phyloP scores from a whole-genome alignment of 176 grass and related monocot species.

The Bolboschoenus planiculmis region DNA sequence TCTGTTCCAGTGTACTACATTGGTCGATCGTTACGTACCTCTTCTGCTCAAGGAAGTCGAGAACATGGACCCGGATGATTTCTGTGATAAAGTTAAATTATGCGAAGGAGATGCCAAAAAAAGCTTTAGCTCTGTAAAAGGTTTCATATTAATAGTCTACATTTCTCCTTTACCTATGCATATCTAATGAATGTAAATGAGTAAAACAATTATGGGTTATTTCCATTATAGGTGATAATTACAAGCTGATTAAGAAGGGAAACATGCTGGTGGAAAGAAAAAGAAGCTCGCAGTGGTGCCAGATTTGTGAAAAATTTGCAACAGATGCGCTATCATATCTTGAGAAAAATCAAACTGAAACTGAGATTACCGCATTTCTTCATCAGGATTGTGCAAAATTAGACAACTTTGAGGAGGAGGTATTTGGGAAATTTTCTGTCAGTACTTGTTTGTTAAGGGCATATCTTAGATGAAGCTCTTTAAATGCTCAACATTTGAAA shows the following conservation, averaged over 20 bases:
- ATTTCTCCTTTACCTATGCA: background rate
- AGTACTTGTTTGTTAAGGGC: background rate
- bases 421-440: conserved; percentile 12
- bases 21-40: conserved; percentile 18
- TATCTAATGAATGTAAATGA: background rate
- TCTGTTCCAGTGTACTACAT: conserved; percentile 18
- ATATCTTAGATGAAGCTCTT: background rate
- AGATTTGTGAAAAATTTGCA: conserved; percentile 56
- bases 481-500: background rate
- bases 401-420: conserved; percentile 42
- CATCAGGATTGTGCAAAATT: conserved; percentile 52
- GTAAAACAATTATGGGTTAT: background rate
- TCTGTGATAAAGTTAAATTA: conserved; percentile 18
- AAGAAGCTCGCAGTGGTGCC: conserved; percentile 40
- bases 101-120: conserved; percentile 8
- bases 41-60: conserved; percentile 16
- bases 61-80: background rate
- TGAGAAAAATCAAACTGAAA: conserved; percentile 57
- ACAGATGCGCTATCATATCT: conserved; percentile 49
- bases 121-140: background rate
- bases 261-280: conserved; percentile 16
- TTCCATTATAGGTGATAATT: conserved; percentile 34
- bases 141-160: background rate
- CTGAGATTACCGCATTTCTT: conserved; percentile 45
- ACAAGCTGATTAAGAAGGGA: conserved; percentile 17